Percentiles rank a stretch among this genome's conserved stretches.
These are phyloP conservation scores for Kodamaea ohmeri DNA, from an alignment of 1,139 yeast genomes.

Conservation along the genomic window DNA sequence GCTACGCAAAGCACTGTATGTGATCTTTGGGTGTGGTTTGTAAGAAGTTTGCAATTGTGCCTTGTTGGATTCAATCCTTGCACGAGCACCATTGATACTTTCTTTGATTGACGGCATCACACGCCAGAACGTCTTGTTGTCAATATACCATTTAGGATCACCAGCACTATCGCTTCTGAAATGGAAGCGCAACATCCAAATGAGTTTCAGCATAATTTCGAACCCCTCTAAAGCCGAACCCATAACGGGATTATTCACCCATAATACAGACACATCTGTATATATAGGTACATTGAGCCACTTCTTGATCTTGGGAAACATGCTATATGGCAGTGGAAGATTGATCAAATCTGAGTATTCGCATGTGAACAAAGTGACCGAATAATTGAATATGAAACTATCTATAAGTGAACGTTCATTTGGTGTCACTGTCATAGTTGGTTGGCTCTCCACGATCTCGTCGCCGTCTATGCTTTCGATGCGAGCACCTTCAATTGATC, in stretches of 20 bases:
- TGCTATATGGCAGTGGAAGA: slow-evolving; percentile 34
- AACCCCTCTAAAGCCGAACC: slow-evolving; percentile 20
- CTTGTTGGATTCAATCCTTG: slow-evolving; percentile 12
- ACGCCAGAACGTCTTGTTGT: slow-evolving; percentile 16
- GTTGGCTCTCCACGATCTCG: not conserved
- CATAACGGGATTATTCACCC: slow-evolving; percentile 19
- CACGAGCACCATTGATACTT: slow-evolving; percentile 8
- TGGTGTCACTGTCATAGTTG: slow-evolving; percentile 15
- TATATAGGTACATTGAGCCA: slow-evolving; percentile 31
- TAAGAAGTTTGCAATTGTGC: slow-evolving; percentile 10
- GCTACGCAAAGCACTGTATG: slow-evolving; percentile 13
- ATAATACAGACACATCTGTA: slow-evolving; percentile 16
- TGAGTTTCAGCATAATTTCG: slow-evolving; percentile 38
- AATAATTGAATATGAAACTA: slow-evolving; percentile 36
- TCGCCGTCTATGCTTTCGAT: not conserved
- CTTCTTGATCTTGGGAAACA: slow-evolving; percentile 27
- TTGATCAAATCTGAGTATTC: slow-evolving; percentile 21
- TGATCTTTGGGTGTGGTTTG: slow-evolving; percentile 7
- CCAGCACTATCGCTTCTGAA: slow-evolving; percentile 5
- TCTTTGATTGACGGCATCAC: slow-evolving; percentile 13
- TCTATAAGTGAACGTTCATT: slow-evolving; percentile 34
- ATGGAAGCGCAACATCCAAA: slow-evolving; percentile 34
- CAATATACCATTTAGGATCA: slow-evolving; percentile 12
- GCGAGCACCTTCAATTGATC: not conserved
- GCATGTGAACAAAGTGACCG: slow-evolving; percentile 27